These are phyloP conservation scores for Globisporangium polare DNA, from an alignment of 352 stramenopile species.

Conservation along the genomic window DNA sequence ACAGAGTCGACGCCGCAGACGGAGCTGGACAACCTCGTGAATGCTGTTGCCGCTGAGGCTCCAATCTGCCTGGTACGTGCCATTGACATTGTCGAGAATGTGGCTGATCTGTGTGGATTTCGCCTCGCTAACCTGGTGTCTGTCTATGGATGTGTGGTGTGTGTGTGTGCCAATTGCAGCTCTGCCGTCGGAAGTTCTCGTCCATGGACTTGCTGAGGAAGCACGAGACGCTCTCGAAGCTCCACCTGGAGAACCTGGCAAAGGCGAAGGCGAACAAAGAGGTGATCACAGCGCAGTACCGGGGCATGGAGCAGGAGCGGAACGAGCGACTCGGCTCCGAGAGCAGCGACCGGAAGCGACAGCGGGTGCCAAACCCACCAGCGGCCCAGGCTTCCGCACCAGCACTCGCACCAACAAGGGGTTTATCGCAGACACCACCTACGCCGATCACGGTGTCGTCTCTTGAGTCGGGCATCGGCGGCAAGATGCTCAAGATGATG, in stretches of 20 bases:
- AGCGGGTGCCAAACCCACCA: conserved; percentile 2
- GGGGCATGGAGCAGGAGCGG: conserved; percentile 53
- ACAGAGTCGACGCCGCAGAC: conserved; percentile 9
- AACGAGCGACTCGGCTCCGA: conserved; percentile 7
- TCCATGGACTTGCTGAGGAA: conserved; percentile 73
- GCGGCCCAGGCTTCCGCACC: not conserved
- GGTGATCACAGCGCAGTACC: conserved; percentile 49
- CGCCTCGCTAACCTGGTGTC: not conserved
- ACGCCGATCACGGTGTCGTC: conserved; percentile 12
- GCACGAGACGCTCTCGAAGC: conserved; percentile 72
- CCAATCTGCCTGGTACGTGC: conserved; percentile 73
- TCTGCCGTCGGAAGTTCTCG: conserved; percentile 78
- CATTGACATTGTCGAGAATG: too few relatives aligned
- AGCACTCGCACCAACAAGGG: not conserved
- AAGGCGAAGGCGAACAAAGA: conserved; percentile 78
- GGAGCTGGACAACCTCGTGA: conserved; percentile 34
- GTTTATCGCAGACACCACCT: not conserved
- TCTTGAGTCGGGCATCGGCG: conserved; percentile 66
- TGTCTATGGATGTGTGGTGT: not conserved
- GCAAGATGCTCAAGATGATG: conserved; percentile 88
- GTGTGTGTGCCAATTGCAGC: conserved; percentile 23
- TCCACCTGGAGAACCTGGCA: conserved; percentile 70
- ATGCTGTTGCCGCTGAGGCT: conserved; percentile 41
- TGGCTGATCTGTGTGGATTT: not conserved
- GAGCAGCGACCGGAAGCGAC: conserved; percentile 16